phyloP scores from a whole-genome alignment of 202 grass and related monocot species.

The Brachypodium distachyon region DNA sequence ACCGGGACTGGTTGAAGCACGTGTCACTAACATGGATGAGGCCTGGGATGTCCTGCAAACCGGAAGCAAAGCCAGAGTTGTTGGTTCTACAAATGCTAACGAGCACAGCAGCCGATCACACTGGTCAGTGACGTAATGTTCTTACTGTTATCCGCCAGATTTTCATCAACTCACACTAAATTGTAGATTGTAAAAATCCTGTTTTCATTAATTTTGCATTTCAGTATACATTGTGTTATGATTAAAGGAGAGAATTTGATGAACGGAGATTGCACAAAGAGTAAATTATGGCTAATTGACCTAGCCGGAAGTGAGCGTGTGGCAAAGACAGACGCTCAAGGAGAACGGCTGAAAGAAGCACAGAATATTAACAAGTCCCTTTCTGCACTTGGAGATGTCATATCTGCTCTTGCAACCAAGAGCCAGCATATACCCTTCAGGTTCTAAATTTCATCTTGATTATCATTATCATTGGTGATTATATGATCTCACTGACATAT shows the following conservation, averaged over 20 bases:
- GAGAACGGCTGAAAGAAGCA: constrained; percentile 84
- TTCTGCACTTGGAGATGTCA: constrained; percentile 92
- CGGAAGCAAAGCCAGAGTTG: constrained; percentile 80
- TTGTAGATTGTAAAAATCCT: not conserved
- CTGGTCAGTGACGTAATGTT: constrained; percentile 38
- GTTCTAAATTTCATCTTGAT: constrained; percentile 17
- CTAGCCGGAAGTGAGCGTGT: constrained; percentile 89
- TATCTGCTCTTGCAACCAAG: constrained; percentile 92
- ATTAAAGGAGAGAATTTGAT: constrained; percentile 83
- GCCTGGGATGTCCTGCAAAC: constrained; percentile 85
- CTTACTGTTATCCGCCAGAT: not conserved
- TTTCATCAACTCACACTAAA: not conserved
- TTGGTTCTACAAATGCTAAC: constrained; percentile 89
- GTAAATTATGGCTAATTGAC: constrained; percentile 91
- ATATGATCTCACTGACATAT: not conserved
- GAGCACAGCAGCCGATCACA: constrained; percentile 95
- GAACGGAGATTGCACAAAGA: constrained; percentile 68
- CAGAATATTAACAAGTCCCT: constrained; percentile 95
- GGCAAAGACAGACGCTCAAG: constrained; percentile 89
- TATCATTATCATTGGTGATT: not conserved
- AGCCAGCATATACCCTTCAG: constrained; percentile 86
- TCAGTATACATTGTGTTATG: constrained; percentile 96
- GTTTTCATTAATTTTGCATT: not conserved
- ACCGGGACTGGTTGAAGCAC: constrained; percentile 84
- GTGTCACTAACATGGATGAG: constrained; percentile 56